These are phyloP conservation scores for Nemania sp. DNA, from an alignment of 2,329 filamentous ascomycete genomes.

Conservation along the genomic window DNA sequence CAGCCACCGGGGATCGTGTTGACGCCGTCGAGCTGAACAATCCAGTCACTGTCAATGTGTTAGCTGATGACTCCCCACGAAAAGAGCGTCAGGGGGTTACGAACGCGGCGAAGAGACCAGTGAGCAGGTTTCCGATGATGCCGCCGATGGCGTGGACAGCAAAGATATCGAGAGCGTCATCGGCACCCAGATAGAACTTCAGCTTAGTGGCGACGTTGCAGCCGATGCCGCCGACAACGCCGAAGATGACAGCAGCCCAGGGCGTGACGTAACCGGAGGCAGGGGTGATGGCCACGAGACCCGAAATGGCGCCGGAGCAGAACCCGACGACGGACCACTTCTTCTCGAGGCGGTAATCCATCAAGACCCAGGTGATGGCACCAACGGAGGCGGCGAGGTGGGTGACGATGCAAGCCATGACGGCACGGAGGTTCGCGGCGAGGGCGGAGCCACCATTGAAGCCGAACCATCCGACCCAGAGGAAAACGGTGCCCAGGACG, in stretches of 20 bases:
- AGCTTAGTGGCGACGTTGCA: slow-evolving; percentile 89
- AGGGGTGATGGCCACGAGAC: slow-evolving; percentile 85
- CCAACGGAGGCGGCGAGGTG: slow-evolving; percentile 83
- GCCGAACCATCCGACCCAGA: slow-evolving; percentile 97
- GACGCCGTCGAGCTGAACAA: slow-evolving; percentile 73
- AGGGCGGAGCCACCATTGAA: slow-evolving; percentile 91
- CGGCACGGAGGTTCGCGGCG: slow-evolving; percentile 79
- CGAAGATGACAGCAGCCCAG: slow-evolving; percentile 63
- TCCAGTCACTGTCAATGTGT: slow-evolving; percentile 59
- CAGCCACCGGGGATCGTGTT: slow-evolving; percentile 65
- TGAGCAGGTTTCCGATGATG: slow-evolving; percentile 78
- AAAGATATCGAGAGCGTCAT: slow-evolving; percentile 89
- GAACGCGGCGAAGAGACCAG: slow-evolving; percentile 75
- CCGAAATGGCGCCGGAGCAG: slow-evolving; percentile 87
- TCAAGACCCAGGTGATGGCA: slow-evolving; percentile 80
- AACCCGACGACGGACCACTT: slow-evolving; percentile 95
- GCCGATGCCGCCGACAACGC: slow-evolving; percentile 63
- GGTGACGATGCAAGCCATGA: slow-evolving; percentile 89
- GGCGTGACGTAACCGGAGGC: slow-evolving; percentile 79
- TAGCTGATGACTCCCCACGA: slow-evolving; percentile 1
- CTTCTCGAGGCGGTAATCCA: slow-evolving; percentile 88
- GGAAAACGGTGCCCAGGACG: slow-evolving; percentile 72
- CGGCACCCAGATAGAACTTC: slow-evolving; percentile 73
- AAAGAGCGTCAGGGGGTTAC: slow-evolving; percentile 34
- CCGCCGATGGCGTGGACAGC: slow-evolving; percentile 87